Percentiles rank a stretch among this genome's conserved stretches.
phyloP scores from a whole-genome alignment of 805 yeast genomes.

The Candida silvicultrix region DNA sequence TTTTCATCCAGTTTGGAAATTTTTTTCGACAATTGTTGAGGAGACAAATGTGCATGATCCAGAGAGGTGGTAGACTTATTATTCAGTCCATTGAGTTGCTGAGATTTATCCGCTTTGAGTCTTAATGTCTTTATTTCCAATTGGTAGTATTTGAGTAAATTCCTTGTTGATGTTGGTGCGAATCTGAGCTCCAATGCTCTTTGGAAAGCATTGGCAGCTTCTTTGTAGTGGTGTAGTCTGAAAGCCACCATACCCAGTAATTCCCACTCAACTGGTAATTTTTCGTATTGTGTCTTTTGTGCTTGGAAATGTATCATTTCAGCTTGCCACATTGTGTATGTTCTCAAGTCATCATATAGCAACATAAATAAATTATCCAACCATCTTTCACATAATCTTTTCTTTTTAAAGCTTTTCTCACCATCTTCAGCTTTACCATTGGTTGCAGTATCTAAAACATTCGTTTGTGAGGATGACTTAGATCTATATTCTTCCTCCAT shows the following conservation, averaged over 20 bases:
- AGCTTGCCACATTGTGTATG: constrained; percentile 91
- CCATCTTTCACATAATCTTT: constrained; percentile 70
- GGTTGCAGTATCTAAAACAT: background rate
- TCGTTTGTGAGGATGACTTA: constrained; percentile 14
- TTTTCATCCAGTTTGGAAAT: constrained; percentile 30
- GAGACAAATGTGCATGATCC: constrained; percentile 12
- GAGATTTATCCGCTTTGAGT: constrained; percentile 15
- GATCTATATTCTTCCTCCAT: constrained; percentile 60
- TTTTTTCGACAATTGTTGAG: constrained; percentile 26
- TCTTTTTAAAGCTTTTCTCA: constrained; percentile 46
- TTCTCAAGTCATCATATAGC: constrained; percentile 65
- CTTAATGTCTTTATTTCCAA: constrained; percentile 34
- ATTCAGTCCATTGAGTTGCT: constrained; percentile 25
- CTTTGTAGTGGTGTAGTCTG: constrained; percentile 79
- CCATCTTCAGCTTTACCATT: constrained; percentile 5
- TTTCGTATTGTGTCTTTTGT: constrained; percentile 73
- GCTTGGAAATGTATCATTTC: constrained; percentile 85
- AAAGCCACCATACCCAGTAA: constrained; percentile 79
- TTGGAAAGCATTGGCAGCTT: constrained; percentile 80
- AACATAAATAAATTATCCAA: constrained; percentile 64
- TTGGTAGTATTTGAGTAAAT: constrained; percentile 60
- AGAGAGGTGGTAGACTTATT: constrained; percentile 12
- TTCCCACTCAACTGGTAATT: constrained; percentile 88
- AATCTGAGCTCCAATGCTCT: constrained; percentile 69
- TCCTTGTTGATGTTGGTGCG: constrained; percentile 72